Percentiles rank a stretch among this genome's conserved stretches.
Evolutionary conservation across 2,329 filamentous ascomycete species (phyloP).

Genomic region (Chaetomiaceae sp.): DNA sequence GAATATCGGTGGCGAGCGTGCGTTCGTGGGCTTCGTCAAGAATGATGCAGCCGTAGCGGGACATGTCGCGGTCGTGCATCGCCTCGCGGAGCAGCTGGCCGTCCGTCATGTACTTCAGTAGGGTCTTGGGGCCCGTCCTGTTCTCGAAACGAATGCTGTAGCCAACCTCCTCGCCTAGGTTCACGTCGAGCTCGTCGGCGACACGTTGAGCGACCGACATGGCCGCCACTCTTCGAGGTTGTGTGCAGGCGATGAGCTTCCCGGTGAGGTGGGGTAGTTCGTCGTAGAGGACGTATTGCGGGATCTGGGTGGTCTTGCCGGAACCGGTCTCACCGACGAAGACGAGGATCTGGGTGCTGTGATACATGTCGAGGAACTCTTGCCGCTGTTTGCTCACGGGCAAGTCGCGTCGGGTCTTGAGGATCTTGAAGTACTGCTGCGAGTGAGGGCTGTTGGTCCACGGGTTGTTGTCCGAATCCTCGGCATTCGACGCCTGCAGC

Average conservation of each 20-base stretch:
- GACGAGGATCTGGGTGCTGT: slow-evolving; percentile 90
- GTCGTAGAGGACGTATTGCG: slow-evolving; percentile 96
- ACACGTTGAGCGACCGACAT: slow-evolving; percentile 99
- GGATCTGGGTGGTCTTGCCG: slow-evolving; percentile 98
- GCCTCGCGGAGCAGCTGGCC: slow-evolving; percentile 97
- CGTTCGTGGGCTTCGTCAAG: slow-evolving; percentile 98
- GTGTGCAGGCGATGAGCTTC: slow-evolving; percentile 95
- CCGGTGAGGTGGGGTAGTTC: slow-evolving; percentile 80
- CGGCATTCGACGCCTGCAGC: slow-evolving; percentile 64
- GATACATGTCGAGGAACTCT: slow-evolving; percentile 91
- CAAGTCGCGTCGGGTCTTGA: slow-evolving; percentile 76
- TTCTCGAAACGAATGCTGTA: slow-evolving; percentile 99
- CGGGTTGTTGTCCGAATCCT: slow-evolving; percentile 78
- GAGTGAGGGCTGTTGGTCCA: slow-evolving; percentile 78
- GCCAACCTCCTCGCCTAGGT: slow-evolving; percentile 88
- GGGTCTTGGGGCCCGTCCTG: slow-evolving; percentile 79
- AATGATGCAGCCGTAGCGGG: slow-evolving; percentile 94
- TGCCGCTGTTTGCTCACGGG: slow-evolving; percentile 91
- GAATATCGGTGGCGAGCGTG: slow-evolving; percentile 92
- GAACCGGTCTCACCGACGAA: slow-evolving; percentile 99
- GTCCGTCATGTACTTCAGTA: slow-evolving; percentile 99
- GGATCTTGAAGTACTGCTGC: slow-evolving; percentile 81
- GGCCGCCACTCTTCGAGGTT: slow-evolving; percentile 93
- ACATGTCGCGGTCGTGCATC: slow-evolving; percentile 90
- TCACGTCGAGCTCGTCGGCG: slow-evolving; percentile 91